phyloP scores from a whole-genome alignment of 2,329 filamentous ascomycete species.

The Pseudogymnoascus sp. region DNA sequence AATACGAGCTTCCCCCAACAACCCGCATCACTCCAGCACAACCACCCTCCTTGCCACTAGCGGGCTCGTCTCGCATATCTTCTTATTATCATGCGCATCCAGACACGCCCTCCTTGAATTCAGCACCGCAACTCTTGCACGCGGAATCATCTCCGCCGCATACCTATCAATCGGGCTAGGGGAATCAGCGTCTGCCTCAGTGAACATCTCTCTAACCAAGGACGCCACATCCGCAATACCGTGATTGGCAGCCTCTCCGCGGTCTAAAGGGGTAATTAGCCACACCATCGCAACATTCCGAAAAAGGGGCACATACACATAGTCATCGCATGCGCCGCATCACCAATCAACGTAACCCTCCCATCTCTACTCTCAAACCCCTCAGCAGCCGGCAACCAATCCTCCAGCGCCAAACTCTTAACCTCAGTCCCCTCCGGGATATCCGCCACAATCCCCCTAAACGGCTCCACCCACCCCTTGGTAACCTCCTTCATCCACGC shows the following conservation, averaged over 20 bases:
- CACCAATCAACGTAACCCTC: slow-evolving; percentile 40
- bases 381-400: slow-evolving; percentile 36
- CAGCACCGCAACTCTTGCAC: slow-evolving; percentile 26
- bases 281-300: background rate
- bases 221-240: slow-evolving; percentile 43
- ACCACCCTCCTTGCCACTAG: background rate
- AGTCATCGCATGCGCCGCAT: slow-evolving; percentile 49
- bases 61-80: slow-evolving; percentile 32
- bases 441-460: slow-evolving; percentile 33
- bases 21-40: background rate
- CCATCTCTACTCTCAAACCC: slow-evolving; percentile 30
- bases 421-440: slow-evolving; percentile 36
- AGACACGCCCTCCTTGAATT: slow-evolving; percentile 29
- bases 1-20: background rate
- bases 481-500: slow-evolving; percentile 37
- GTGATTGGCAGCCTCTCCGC: slow-evolving; percentile 50
- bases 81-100: slow-evolving; percentile 26
- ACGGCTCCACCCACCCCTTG: slow-evolving; percentile 40
- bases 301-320: slow-evolving; percentile 40
- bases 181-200: slow-evolving; percentile 14
- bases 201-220: slow-evolving; percentile 29
- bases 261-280: slow-evolving; percentile 31
- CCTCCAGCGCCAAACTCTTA: slow-evolving; percentile 38
- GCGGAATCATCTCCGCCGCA: slow-evolving; percentile 27
- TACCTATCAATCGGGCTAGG: slow-evolving; percentile 21